Evolutionary conservation across 441 rosid genomes (phyloP), one percentile per base, ranked within the genome.

Genomic region (Eutrema salsugineum): DNA sequence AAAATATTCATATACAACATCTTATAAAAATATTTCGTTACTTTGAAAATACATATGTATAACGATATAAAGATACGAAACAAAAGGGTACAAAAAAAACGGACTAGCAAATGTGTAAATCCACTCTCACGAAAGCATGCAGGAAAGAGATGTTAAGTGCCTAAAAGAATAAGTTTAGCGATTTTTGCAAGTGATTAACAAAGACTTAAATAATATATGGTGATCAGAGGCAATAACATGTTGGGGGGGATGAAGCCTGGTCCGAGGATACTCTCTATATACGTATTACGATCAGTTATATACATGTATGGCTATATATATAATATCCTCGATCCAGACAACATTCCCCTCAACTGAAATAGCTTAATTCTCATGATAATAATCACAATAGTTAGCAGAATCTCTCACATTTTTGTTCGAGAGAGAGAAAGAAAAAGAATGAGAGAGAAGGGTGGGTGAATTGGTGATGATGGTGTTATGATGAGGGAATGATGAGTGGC

Each of bases 231-330:
- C 79, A 48, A 57, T 76, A 57, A 77, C 68, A 66, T 71, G 68
- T 77, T 77, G 5, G 77, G 80, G 77, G 80, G 80, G 76, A 77
- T 77, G 80, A 77, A 77, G 80, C 80, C 80, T 77, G 80, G 80
- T 77, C 80, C 80, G 80, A 77, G 65, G 68, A 72, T 77, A 76
- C 53, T 58, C 46, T 66, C 15, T 39, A 63, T 22, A 44, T 16
- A 47, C 28, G 51, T 50, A 12, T 63, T 11, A 30, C 46, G 14
- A 49, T 40, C 60, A 66, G 19, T 22, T 44, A 28, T 10, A 47
- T 22, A 33, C 12, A 50, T 43, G 39, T 43, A 43, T 35, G 48
- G n/a, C n/a, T 24, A n/a, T 58, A 36, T 35, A 48, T 35, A 60
- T 58, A 77, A 58, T 70, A 66, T 77, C 80, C 77, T 77, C 80